phyloP scores from a whole-genome alignment of 768 basidiomycete species.

The Tricholoma hemisulphureum region DNA sequence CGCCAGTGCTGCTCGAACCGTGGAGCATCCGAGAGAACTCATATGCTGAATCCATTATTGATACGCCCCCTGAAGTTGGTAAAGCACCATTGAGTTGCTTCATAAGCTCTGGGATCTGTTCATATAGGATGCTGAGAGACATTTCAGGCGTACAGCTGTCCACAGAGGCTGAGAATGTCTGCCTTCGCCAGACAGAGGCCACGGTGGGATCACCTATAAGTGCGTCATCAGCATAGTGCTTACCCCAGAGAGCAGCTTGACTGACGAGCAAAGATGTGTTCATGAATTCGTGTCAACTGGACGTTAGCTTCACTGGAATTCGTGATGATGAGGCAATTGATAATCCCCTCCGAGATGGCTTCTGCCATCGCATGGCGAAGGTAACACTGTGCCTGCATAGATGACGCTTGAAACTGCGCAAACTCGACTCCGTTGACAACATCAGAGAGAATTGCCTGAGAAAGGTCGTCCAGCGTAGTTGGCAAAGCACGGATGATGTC shows the following conservation, averaged over 20 bases:
- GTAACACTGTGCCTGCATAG: conserved; percentile 77
- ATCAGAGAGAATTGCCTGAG: conserved; percentile 58
- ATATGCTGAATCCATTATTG: conserved; percentile 72
- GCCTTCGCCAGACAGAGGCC: conserved; percentile 87
- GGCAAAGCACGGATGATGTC: conserved; percentile 64
- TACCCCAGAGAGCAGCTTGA: conserved; percentile 11
- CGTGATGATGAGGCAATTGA: conserved; percentile 85
- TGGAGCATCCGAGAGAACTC: conserved; percentile 86
- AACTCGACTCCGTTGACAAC: conserved; percentile 51
- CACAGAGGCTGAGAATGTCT: conserved; percentile 86
- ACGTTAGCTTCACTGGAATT: conserved; percentile 82
- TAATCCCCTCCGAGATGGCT: conserved; percentile 70
- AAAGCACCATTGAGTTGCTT: conserved; percentile 45
- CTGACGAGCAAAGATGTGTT: conserved; percentile 82
- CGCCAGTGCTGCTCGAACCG: conserved; percentile 57
- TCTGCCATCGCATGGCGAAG: conserved; percentile 81
- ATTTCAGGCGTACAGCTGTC: conserved; percentile 73
- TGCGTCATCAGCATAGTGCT: neutral
- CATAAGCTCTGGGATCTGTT: conserved; percentile 68
- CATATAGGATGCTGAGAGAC: conserved; percentile 61
- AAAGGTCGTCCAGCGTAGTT: conserved; percentile 49
- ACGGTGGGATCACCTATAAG: conserved; percentile 76
- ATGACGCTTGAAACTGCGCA: conserved; percentile 43
- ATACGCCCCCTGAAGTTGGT: conserved; percentile 45
- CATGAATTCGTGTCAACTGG: conserved; percentile 83